Conservation (phyloP, 1,284 basidiomycete genomes). For the Spongiforma sp. region DNA sequence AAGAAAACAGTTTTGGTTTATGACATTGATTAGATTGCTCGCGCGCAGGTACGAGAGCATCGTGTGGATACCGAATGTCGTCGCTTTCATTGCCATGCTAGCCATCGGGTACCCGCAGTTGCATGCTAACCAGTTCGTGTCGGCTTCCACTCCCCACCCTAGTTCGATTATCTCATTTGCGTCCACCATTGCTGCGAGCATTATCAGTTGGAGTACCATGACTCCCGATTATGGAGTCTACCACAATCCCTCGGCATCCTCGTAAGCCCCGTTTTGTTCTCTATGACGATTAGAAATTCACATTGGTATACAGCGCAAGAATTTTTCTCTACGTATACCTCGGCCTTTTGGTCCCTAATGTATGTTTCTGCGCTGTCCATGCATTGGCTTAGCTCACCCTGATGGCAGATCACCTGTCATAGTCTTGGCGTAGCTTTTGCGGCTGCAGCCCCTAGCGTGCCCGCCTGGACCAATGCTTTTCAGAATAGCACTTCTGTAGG, state of each 20-base stretch:
- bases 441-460: constrained; percentile 59
- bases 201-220: constrained; percentile 59
- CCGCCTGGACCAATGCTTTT: constrained; percentile 61
- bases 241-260: constrained; percentile 53
- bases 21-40: background rate
- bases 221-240: constrained; percentile 67
- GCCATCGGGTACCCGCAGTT: constrained; percentile 52
- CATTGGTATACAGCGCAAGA: constrained; percentile 38
- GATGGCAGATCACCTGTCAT: constrained; percentile 58
- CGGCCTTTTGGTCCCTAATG: constrained; percentile 65
- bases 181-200: constrained; percentile 47
- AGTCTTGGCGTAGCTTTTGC: constrained; percentile 70
- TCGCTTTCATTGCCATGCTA: constrained; percentile 70
- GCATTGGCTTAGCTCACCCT: constrained; percentile 3
- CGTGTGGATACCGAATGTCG: constrained; percentile 70
- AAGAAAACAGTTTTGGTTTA: background rate
- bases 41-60: constrained; percentile 53
- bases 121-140: constrained; percentile 33
- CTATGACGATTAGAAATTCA: constrained; percentile 1
- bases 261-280: constrained; percentile 37
- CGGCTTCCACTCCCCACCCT: constrained; percentile 37
- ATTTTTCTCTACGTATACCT: constrained; percentile 71
- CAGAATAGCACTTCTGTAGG: constrained; percentile 58
- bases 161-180: constrained; percentile 47
- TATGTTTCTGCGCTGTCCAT: constrained; percentile 37